Evolutionary conservation across 129 eudicot species (phyloP), one percentile per base, ranked within the genome.

Genomic region (Calendula officinalis): DNA sequence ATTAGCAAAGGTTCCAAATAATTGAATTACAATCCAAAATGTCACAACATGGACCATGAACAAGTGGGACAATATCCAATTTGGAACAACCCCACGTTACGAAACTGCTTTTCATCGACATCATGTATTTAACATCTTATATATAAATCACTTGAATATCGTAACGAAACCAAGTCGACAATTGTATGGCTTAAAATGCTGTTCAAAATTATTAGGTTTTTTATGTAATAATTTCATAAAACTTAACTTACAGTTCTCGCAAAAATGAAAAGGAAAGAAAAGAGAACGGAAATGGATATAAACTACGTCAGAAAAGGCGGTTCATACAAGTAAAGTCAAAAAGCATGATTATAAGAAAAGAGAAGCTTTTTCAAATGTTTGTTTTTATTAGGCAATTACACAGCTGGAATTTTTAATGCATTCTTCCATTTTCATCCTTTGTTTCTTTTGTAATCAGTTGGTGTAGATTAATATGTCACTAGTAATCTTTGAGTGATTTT

Each of bases 361-460:
- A 15, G 56, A 51, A 32, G 56, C 64, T 53, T 72, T 68, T 52
- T 53, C 33, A 72, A n/a, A 40, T 64, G 77, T 72, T 54, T 62
- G 77, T 39, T 53, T 62, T 63, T 53, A 62, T 62, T 63, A 62
- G 70, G 70, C 70, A 62, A 53, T 14, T 43, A 42, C 55, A 72
- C 14, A n/a, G 58, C 15, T 16, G 70, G 65, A 33, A 15, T 14
- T 16, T 32, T 55, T 55, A 4, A 5, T 9, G 5, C 64, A 43
- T 43, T 22, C 34, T 41, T 22, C 40, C 50, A 53, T 43, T 14
- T 35, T 8, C 27, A 16, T 62, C 51, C 56, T 22, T 47, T 60
- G n/a, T 41, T 55, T 41, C 10, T 22, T 22, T 22, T 22, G 30
- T 22, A 22, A n/a, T n/a, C n/a, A n/a, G n/a, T n/a, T n/a, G n/a